These are phyloP conservation scores for Phialophora macrospora DNA, from an alignment of 2,329 filamentous ascomycete genomes.

Conservation along the genomic window DNA sequence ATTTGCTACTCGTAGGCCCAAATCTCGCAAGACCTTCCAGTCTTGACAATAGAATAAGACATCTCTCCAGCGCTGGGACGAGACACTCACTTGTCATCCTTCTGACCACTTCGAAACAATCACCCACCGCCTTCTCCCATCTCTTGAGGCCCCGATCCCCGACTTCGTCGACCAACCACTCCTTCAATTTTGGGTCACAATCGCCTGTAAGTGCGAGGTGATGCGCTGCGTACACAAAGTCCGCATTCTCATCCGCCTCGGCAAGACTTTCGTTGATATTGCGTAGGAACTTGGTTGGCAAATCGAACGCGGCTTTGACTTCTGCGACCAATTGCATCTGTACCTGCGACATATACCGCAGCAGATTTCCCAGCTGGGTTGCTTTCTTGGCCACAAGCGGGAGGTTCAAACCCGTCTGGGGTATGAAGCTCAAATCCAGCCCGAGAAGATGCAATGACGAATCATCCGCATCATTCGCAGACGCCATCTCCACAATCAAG, in stretches of 20 bases:
- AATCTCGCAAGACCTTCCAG: constrained; percentile 83
- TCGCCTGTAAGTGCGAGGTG: constrained; percentile 85
- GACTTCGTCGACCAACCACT: constrained; percentile 87
- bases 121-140: constrained; percentile 86
- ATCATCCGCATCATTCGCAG: background rate
- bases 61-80: constrained; percentile 83
- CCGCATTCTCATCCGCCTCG: constrained; percentile 56
- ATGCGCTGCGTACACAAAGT: constrained; percentile 76
- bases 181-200: constrained; percentile 73
- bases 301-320: constrained; percentile 79
- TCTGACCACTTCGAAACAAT: constrained; percentile 77
- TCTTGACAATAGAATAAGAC: constrained; percentile 77
- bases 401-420: constrained; percentile 72
- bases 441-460: constrained; percentile 66
- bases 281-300: constrained; percentile 76
- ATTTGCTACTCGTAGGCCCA: constrained; percentile 67
- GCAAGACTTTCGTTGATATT: constrained; percentile 77
- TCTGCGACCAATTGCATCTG: constrained; percentile 79
- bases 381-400: constrained; percentile 84
- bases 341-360: constrained; percentile 82
- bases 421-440: constrained; percentile 82
- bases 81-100: constrained; percentile 84
- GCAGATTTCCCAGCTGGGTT: constrained; percentile 81
- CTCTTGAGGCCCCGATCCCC: constrained; percentile 85
- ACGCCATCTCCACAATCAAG: constrained; percentile 58